Base-by-base conservation (phyloP, 169 alveolate species). In the Eimeria acervulina region DNA sequence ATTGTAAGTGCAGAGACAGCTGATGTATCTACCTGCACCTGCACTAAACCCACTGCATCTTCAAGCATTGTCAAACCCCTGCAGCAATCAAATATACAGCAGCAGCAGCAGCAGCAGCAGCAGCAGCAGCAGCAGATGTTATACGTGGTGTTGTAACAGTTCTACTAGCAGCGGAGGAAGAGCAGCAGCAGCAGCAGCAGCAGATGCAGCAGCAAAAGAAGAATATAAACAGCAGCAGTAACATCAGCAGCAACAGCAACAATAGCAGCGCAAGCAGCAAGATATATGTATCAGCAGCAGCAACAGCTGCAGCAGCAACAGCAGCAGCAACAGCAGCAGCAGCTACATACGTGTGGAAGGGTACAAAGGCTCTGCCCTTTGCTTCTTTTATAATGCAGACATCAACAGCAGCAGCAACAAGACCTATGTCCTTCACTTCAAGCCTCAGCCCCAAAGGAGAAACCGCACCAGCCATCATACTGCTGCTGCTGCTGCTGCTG, bases 21-120 rank as follows among this genome's bases (percentile, higher is more conserved):
- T 28, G 95, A 40, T 23, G 23, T 40, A 72, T 51, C 92, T 26
- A 59, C 6, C 44, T 38, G 66, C 63, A 72, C 61, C 31, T 88
- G 87, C 19, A 88, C 66, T 5, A 88, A 66, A 4, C 74, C 83
- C 6, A 47, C 80, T 6, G 85, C 95, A n/a, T 88, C 95, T 26
- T 88, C 95, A 31, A 88, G 12, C 95, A 88, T 88, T 55, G 95
- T 88, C 44, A 88, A 47, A 38, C 95, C 95, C 36, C 95, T 88
- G 95, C n/a, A n/a, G n/a, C n/a, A n/a, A n/a, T n/a, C n/a, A n/a
- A n/a, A n/a, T n/a, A n/a, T n/a, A n/a, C n/a, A n/a, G n/a, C n/a
- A n/a, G n/a, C n/a, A n/a, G n/a, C n/a, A n/a, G n/a, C n/a, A n/a
- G n/a, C n/a, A n/a, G n/a, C n/a, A n/a, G n/a, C n/a, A n/a, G n/a